Evolutionary conservation across 2,329 filamentous ascomycete species (phyloP).

Genomic region (Gremmenia infestans): DNA sequence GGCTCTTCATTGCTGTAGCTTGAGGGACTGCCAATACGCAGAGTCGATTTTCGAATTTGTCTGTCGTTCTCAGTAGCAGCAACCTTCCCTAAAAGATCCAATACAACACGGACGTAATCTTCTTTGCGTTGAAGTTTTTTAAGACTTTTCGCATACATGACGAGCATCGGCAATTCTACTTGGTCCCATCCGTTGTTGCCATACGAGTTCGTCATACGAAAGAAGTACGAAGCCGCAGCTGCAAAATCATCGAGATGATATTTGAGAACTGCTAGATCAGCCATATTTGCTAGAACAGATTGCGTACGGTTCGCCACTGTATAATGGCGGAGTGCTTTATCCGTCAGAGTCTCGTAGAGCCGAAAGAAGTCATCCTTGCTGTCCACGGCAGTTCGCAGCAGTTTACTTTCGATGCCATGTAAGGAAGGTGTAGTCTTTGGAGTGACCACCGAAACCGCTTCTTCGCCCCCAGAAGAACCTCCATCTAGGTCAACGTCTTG

Average conservation of each 20-base stretch:
- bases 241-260: constrained; percentile 70
- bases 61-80: constrained; percentile 50
- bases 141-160: constrained; percentile 80
- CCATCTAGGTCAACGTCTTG: constrained; percentile 52
- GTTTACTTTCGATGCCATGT: constrained; percentile 48
- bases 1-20: constrained; percentile 14
- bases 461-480: constrained; percentile 4
- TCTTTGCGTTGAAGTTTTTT: constrained; percentile 70
- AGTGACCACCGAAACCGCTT: background rate
- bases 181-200: constrained; percentile 72
- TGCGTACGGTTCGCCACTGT: constrained; percentile 73
- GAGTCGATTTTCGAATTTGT: constrained; percentile 34
- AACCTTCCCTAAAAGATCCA: constrained; percentile 69
- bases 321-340: constrained; percentile 78
- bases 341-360: constrained; percentile 72
- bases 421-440: constrained; percentile 21
- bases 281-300: constrained; percentile 70
- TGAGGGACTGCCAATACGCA: constrained; percentile 10
- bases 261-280: constrained; percentile 82
- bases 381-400: constrained; percentile 56
- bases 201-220: constrained; percentile 73
- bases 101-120: constrained; percentile 70
- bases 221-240: constrained; percentile 72
- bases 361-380: constrained; percentile 60
- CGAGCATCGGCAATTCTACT: constrained; percentile 76